Base-by-base conservation (phyloP, 1,139 yeast genomes). In the Blastobotrys indianensis region DNA sequence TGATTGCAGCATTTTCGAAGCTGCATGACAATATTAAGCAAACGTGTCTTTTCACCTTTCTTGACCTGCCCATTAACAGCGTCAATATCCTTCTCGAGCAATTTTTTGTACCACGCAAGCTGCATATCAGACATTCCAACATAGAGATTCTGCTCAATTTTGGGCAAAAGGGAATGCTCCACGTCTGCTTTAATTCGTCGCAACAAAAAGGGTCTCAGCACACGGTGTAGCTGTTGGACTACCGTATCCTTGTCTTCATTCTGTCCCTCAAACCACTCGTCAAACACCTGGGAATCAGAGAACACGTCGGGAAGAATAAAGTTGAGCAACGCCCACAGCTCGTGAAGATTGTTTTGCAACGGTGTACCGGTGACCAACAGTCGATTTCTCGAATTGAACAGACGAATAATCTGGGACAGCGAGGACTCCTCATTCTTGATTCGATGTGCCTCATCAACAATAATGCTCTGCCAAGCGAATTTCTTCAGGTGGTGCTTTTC, bases 121-220 rank as follows among this genome's bases (percentile, higher is more conserved):
- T 92, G 98, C 97, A 92, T 92, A 17, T 82, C 85, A 0, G 95
- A 79, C 97, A 92, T 87, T 28, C 95, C 95, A 44, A 87, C 85
- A 62, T 92, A 92, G 10, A 92, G 74, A 58, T 92, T 92, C 46
- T 86, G 72, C 65, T 92, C 98, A 50, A 85, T 83, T 62, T 92
- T 92, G 4, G 97, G 97, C 39, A 90, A 67, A 45, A 92, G 73
- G 0, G 96, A 85, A 54, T 81, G 86, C 62, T 92, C 97, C 31
- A 92, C 98, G 59, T 92, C 98, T 3, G 88, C 72, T 62, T 92
- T 92, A 47, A 92, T 88, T 62, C 98, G 77, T 57, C 98, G 80
- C 44, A 92, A 70, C 47, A 92, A 69, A 60, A 92, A 92, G 0
- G 98, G 98, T 44, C 86, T 79, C 51, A 92, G 69, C 31, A 90